Evolutionary conservation across 305 asterid species (phyloP), one percentile per base, ranked within the genome.

Genomic region (Galium porrigens): DNA sequence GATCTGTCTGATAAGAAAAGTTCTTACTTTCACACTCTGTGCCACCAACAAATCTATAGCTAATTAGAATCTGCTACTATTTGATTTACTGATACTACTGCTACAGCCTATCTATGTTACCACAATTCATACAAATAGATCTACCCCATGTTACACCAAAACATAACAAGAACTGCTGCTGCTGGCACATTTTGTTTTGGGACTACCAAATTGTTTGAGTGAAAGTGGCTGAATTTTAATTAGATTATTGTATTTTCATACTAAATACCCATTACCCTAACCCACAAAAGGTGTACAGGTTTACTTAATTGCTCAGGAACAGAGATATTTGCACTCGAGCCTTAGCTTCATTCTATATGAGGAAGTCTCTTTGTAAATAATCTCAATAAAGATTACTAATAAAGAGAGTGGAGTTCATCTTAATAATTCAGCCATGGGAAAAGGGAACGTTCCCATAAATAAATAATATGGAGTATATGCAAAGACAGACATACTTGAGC

Each of bases 401-500:
- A 37, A 9, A 55, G 27, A 63, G 17, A 5, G 8, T 15, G 27
- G 6, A 63, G 41, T 25, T 68, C 52, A 46, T 61, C 33, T 30
- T 30, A 61, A 49, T 22, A 4, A 1, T 2, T 54, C 20, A 6
- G 44, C 18, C 25, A 17, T 1, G 0, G 27, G 18, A 51, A 25
- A 32, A 68, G 53, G 54, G 8, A 15, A 22, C 22, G 9, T 52
- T 10, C 44, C 65, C 39, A 64, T 57, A 18, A 58, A 61, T 29
- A 70, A 68, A 29, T 41, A 60, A n/a, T 14, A 18, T n/a, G 5
- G 18, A 44, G 52, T 12, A 15, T 27, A 56, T 58, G 17, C 20
- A 48, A 49, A 36, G 51, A 65, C 44, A 39, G 53, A 79, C 99
- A 53, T 86, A 94, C 99, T 94, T 79, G 99, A 94, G 85, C 99